Conservation (phyloP, 148 eudicot genomes). For the Mesembryanthemum crystallinum region DNA sequence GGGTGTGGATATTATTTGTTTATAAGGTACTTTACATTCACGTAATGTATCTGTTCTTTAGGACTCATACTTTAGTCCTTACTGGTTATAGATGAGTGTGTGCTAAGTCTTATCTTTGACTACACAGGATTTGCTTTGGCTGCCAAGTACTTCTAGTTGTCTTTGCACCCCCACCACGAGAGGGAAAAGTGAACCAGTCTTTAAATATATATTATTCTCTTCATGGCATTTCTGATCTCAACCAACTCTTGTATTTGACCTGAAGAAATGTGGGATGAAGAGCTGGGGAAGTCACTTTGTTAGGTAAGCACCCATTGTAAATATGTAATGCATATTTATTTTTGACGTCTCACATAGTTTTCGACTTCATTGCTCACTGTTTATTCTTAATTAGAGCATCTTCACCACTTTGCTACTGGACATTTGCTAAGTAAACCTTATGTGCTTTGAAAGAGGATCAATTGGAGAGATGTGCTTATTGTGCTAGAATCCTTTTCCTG, state of each 20-base stretch:
- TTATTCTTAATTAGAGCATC: not conserved
- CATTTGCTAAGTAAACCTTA: too few species aligned
- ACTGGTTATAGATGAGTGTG: not conserved
- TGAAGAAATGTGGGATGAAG: conserved; percentile 8
- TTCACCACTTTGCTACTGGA: not conserved
- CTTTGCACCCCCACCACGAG: not conserved
- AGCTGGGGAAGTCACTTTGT: conserved; percentile 1
- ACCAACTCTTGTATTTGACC: conserved; percentile 6
- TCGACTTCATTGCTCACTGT: not conserved
- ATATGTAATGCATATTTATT: not conserved
- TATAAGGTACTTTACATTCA: conserved; percentile 12
- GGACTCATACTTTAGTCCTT: not conserved
- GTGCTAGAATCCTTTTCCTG: too few species aligned
- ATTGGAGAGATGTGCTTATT: too few species aligned
- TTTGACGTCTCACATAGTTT: not conserved
- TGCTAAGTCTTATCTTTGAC: not conserved
- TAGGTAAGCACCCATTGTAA: conserved; percentile 16
- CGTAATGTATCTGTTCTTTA: not conserved
- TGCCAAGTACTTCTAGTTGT: not conserved
- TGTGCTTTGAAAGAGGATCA: too few species aligned
- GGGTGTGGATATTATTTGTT: not conserved
- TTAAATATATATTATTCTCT: not conserved
- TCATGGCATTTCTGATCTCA: conserved; percentile 14
- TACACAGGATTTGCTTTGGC: not conserved
- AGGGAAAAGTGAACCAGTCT: not conserved